Percentiles rank a stretch among this genome's conserved stretches.
These are phyloP conservation scores for Penicillium sp. DNA, from an alignment of 2,329 filamentous ascomycete species.

Conservation along the genomic window DNA sequence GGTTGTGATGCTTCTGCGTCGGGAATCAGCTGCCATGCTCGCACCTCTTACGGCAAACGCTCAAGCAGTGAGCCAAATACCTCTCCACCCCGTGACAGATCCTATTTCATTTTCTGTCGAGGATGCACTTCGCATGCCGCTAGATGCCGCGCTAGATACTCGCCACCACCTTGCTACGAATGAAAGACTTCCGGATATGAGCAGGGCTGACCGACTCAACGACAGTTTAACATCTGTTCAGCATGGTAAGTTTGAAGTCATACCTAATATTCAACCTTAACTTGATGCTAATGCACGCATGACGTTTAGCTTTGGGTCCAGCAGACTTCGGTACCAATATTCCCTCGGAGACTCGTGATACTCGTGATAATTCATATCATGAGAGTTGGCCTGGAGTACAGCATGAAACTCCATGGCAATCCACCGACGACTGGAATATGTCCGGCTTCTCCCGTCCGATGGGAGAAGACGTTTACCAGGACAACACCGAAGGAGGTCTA, in stretches of 20 bases:
- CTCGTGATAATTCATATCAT: not conserved
- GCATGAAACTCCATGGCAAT: not conserved
- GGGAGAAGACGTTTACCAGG: conserved; percentile 1
- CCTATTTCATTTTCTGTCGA: conserved; percentile 21
- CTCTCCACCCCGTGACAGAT: not conserved
- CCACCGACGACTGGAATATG: conserved; percentile 13
- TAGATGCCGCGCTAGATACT: conserved; percentile 15
- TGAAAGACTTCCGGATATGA: conserved; percentile 11
- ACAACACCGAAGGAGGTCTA: conserved; percentile 26
- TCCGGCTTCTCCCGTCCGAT: not conserved
- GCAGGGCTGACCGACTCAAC: conserved; percentile 20
- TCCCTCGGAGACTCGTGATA: not conserved
- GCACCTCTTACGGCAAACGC: conserved; percentile 16
- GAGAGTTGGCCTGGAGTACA: not conserved
- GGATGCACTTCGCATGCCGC: conserved; percentile 25
- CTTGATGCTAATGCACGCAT: not conserved
- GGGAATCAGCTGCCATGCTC: conserved; percentile 28
- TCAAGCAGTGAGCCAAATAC: not conserved
- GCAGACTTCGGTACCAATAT: conserved; percentile 6
- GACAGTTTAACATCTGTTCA: conserved; percentile 28
- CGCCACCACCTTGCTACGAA: conserved; percentile 1
- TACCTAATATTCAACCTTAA: not conserved
- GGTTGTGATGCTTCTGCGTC: conserved; percentile 25
- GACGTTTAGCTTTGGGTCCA: conserved; percentile 9
- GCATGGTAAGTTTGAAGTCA: conserved; percentile 13